Base-by-base conservation (phyloP, 2,329 filamentous ascomycete genomes). In the Talaromyces sp. region DNA sequence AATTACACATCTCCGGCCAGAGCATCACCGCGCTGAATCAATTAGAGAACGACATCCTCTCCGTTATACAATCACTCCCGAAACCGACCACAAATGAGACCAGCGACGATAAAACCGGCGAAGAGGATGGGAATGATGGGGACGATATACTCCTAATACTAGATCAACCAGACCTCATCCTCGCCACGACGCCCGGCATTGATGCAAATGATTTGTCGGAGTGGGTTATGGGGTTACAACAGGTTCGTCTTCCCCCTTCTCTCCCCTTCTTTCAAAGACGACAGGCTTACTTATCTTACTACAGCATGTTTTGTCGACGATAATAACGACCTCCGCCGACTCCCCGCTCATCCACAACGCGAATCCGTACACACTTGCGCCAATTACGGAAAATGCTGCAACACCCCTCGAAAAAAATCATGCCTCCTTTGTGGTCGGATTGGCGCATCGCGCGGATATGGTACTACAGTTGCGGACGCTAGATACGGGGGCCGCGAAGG, bases 401-500 rank as follows among this genome's bases (percentile, higher is more conserved):
- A 91, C 90, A 11, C 84, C 85, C 1, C 76, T 96, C 49, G 91
- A 95, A 75, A 85, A 82, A 58, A 85, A 89, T 66, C 88, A 92
- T 71, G 86, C 91, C 1, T 84, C 88, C n/a, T 86, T 97, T 66
- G 79, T 90, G 22, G 81, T 93, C 40, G 86, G 85, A 5, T 78
- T 90, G 68, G 91, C 90, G n/a, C 92, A 97, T 75, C 84, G 87
- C 71, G 91, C 93, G 8, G 80, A 86, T n/a, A 82, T 85, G 68
- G 84, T 94, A 3, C 78, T 96, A 71, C 87, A 91, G 67, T 80
- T 95, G 65, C 83, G 93, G 61, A 84, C 89, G 72, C 77, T 98
- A 67, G 93, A 96, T 73, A 96, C 93, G 0, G 94, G 94, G 0
- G 88, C 89, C n/a, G 93, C 94, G 68, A 89, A 86, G 74, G 94